phyloP scores from a whole-genome alignment of 2,329 filamentous ascomycete species.

The Epichloe brachyelytri region DNA sequence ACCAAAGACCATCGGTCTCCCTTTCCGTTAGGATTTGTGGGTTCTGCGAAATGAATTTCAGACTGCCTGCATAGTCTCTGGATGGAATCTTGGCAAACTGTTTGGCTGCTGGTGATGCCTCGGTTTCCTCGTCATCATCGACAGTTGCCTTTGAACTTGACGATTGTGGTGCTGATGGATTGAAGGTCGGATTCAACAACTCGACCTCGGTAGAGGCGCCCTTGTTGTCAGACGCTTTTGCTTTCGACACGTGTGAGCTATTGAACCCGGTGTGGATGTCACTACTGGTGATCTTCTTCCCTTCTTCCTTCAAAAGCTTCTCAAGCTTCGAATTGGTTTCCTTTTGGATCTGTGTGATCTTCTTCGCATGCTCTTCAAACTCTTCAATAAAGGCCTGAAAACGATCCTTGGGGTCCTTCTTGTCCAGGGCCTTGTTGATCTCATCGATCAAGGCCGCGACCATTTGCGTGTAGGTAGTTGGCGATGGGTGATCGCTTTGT shows the following conservation, averaged over 20 bases:
- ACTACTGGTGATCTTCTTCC: slow-evolving; percentile 88
- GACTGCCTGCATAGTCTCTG: slow-evolving; percentile 58
- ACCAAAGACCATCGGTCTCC: slow-evolving; percentile 87
- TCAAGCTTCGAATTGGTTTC: slow-evolving; percentile 62
- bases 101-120: slow-evolving; percentile 66
- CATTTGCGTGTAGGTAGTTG: slow-evolving; percentile 90
- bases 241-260: slow-evolving; percentile 66
- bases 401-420: slow-evolving; percentile 55
- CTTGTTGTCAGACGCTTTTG: slow-evolving; percentile 31
- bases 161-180: slow-evolving; percentile 3
- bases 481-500: slow-evolving; percentile 57
- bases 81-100: slow-evolving; percentile 68
- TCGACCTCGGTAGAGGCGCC: slow-evolving; percentile 46
- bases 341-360: slow-evolving; percentile 66
- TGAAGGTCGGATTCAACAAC: slow-evolving; percentile 58
- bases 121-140: slow-evolving; percentile 59
- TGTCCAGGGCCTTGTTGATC: slow-evolving; percentile 73
- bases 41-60: slow-evolving; percentile 67
- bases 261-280: slow-evolving; percentile 81
- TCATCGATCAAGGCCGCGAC: slow-evolving; percentile 93
- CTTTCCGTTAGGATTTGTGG: slow-evolving; percentile 68
- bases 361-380: slow-evolving; percentile 60
- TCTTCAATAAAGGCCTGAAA: slow-evolving; percentile 69
- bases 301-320: slow-evolving; percentile 73
- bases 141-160: slow-evolving; percentile 20